Base-by-base conservation (phyloP, 306 rosid genomes). In the Crataegus laevigata region DNA sequence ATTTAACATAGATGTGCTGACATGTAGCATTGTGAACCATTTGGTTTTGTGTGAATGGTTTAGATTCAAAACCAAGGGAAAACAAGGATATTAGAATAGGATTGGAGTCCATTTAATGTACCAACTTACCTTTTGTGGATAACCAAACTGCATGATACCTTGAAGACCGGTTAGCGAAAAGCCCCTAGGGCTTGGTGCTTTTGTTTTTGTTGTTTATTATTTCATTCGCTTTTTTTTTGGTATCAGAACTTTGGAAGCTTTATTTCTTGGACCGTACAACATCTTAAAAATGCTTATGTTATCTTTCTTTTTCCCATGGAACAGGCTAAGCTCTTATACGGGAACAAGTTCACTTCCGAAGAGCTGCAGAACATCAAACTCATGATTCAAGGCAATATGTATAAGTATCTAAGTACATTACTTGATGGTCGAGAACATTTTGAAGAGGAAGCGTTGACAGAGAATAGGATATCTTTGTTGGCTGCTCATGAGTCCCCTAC, bases 351-450 rank as follows among this genome's bases (percentile, higher is more conserved):
- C 83, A 75, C 84, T 83, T 19, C 86, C 12, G 98, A 90, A 77
- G 98, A 92, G 84, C 54, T 86, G 78, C 96, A 88, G 83, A 60
- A 88, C 82, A 86, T 92, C 79, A 90, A 90, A 84, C 88, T 88
- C 73, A 88, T 90, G 96, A 92, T 92, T 75, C 98, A 92, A 82
- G 90, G 98, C 90, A 92, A 91, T 72, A 83, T 92, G 89, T 92
- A 90, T 81, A 92, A 87, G 88, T 92, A 92, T 84, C 91, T 92
- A 40, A 86, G 98, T 71, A 82, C 89, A 78, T 82, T 92, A 54
- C 98, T 92, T 66, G 98, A 92, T 78, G 96, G 96, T 72, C 90
- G 92, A 76, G 98, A 92, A 85, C 94, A 84, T 38, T 92, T 92
- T 75, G 96, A 92, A 90, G 98, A 92, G 82, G 97, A 90, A 83